A percentile compares a stretch with the other conserved stretches of the same genome.
These are phyloP conservation scores for Priceomyces haplophilus DNA, from an alignment of 805 yeast genomes.

Conservation along the genomic window DNA sequence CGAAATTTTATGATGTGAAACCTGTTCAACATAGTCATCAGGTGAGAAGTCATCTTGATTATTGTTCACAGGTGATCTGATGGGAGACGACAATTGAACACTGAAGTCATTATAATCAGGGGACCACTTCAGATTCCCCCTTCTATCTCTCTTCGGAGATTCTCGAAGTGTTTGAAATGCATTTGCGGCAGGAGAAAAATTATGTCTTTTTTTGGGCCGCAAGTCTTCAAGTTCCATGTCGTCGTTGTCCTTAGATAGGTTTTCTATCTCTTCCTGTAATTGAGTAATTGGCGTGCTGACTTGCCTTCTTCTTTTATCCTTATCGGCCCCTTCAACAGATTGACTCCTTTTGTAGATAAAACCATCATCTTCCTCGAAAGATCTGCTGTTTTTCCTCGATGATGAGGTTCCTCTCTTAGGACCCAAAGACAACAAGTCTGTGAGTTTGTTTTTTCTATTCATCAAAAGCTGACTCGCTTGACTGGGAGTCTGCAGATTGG, in stretches of 20 bases:
- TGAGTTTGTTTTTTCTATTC: conserved; percentile 19
- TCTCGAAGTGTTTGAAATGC: conserved; percentile 3
- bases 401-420: background rate
- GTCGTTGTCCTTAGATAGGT: conserved; percentile 14
- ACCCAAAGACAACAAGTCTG: conserved; percentile 14
- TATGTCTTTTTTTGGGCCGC: conserved; percentile 1
- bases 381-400: background rate
- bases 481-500: conserved; percentile 3
- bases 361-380: conserved; percentile 31
- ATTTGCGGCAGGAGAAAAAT: background rate
- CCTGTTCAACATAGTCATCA: conserved; percentile 30
- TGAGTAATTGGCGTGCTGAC: conserved; percentile 25
- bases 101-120: conserved; percentile 4
- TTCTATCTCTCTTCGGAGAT: background rate
- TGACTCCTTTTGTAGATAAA: conserved; percentile 28
- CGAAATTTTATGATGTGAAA: conserved; percentile 24
- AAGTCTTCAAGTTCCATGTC: conserved; percentile 12
- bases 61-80: conserved; percentile 5
- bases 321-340: conserved; percentile 5
- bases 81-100: conserved; percentile 9
- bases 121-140: background rate
- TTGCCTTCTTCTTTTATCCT: conserved; percentile 10
- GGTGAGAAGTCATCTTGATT: conserved; percentile 1
- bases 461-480: conserved; percentile 11
- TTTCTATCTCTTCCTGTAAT: conserved; percentile 18